Conservation (phyloP, 176 grass and related monocot genomes). For the Pontederia paniculata region DNA sequence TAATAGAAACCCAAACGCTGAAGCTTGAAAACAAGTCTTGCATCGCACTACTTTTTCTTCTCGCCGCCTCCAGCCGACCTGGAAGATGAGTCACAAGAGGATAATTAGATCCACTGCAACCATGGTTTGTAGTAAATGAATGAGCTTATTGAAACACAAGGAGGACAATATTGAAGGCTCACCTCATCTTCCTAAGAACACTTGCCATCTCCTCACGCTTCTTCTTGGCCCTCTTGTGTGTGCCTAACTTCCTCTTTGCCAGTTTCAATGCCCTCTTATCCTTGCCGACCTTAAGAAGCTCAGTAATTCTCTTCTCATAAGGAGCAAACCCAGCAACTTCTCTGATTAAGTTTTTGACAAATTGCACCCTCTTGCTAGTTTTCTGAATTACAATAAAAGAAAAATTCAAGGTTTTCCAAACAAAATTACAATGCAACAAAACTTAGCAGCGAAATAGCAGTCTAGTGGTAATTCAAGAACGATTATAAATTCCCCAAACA, state of each 20-base stretch:
- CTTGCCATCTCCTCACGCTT: conserved; percentile 53
- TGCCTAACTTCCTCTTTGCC: conserved; percentile 52
- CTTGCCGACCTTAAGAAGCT: conserved; percentile 61
- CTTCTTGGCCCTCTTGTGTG: conserved; percentile 68
- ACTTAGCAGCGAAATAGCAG: neutral
- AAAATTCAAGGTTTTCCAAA: neutral
- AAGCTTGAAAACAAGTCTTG: no score
- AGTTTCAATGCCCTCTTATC: conserved; percentile 50
- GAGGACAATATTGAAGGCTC: neutral
- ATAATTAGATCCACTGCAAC: no score
- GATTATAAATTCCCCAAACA: neutral
- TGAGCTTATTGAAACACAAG: neutral
- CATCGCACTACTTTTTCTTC: neutral
- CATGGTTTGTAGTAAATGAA: neutral
- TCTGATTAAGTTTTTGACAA: conserved; percentile 42
- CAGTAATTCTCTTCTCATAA: conserved; percentile 51
- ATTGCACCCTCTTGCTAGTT: conserved; percentile 35
- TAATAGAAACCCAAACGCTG: no score
- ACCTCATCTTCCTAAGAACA: conserved; percentile 58
- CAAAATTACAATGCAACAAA: neutral
- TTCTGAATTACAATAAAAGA: conserved; percentile 22
- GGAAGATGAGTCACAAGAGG: neutral
- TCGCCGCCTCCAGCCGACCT: conserved; percentile 4
- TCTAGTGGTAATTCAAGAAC: neutral
- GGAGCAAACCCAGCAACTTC: conserved; percentile 49